Evolutionary conservation across 352 stramenopile species (phyloP), one percentile per base, ranked within the genome.

Genomic region (Thalassiosira mediterranea): DNA sequence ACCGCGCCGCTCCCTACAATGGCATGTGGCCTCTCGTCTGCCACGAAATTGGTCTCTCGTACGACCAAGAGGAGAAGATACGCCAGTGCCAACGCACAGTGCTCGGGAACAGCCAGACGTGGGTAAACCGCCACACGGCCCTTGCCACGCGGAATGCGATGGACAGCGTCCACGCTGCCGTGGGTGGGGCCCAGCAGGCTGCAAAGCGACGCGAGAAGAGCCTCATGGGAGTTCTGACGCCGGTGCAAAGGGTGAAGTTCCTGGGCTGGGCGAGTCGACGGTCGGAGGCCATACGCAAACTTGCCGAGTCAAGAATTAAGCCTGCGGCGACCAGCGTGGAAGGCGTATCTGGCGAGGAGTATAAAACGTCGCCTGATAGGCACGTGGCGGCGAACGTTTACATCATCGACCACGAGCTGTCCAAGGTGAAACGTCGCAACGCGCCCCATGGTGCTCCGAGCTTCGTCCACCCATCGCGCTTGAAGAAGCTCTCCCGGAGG

Each of bases 21-120:
- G 74, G 73, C 0, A 90, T 94, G 83, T 94, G 88, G 88, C 86
- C 88, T 17, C 60, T 94, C 15, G 52, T 92, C 29, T 94, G 88
- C 68, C 80, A 92, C 48, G 88, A 94, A 81, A 76, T 92, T 66
- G 76, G 77, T 32, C 51, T 94, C n/a, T 90, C 84, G 0, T 92
- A 92, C 46, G 88, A 94, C 23, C 87, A 92, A 66, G 88, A 94
- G 54, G 88, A 94, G 72, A 80, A 77, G 48, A 77, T 91, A 5
- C 81, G 88, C 21, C 49, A 46, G 3, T 81, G 77, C 38, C 88
- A 94, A 58, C 52, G 79, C 47, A 65, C 56, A 3, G 63, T 88
- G 15, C 53, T 92, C 25, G 62, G 79, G 8, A 66, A 81, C 42
- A 56, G 44, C 4, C 56, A 75, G 21, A 69, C 77, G 15, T 94